Base-by-base conservation (phyloP, 352 stramenopile species). In the Pythium phragmiticola region DNA sequence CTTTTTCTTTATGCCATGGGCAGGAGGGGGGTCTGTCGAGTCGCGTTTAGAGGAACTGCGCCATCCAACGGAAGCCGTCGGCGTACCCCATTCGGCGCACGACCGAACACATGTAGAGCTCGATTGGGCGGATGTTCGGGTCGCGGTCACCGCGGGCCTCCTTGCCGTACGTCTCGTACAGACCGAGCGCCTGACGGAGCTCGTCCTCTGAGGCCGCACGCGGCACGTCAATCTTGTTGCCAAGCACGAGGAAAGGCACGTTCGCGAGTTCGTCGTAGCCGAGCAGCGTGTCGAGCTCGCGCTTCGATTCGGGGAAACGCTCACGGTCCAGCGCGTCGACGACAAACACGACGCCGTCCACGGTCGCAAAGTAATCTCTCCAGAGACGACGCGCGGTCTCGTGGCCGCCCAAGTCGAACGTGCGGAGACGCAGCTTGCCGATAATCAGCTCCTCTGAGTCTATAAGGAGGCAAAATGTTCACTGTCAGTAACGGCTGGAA, bases 21-120 rank as follows among this genome's bases (percentile, higher is more conserved):
- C 37, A 42, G 26, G 14, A 12, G 37, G 11, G 37, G 19, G 2
- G 33, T 42, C 14, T 58, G 39, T 14, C 14, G 28, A 16, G 23
- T 30, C 41, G n/a, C 17, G 47, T 19, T 85, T 94, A 95, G 65
- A 95, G 86, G 75, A 95, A 95, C 70, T 95, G 80, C 23, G 87
- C 84, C 84, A 95, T 92, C 87, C 87, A 95, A 68, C 87, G 84
- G 80, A 95, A 95, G 65, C 89, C 97, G 79, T 99, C 97, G 46
- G 97, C 94, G 75, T 99, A 99, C 50, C 97, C 96, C 94, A 99
- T 99, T 88, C 95, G 91, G 84, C 96, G 90, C 66, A 99, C 94
- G 30, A 99, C 98, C 61, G 95, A 99, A 76, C 97, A 99, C 98
- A 99, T 99, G 89, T 99, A 99, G 45, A 99, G 84, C 75, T 99